Percentiles rank a stretch among this genome's conserved stretches.
Conservation (phyloP, 495 filamentous ascomycete species). For the Penicillium simplicissimum region DNA sequence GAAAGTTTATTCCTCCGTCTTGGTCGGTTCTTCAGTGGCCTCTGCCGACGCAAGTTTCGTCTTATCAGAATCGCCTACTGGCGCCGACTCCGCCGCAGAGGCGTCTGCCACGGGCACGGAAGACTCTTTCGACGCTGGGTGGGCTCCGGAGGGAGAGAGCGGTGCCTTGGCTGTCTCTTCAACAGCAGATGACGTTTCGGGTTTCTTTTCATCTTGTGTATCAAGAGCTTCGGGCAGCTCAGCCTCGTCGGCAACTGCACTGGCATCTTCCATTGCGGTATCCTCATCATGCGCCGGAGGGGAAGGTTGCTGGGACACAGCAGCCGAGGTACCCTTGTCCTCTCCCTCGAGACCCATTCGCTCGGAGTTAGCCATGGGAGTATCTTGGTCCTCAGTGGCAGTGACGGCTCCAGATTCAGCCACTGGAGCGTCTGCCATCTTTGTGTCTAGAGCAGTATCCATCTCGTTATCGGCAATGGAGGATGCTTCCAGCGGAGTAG, state of each 20-base stretch:
- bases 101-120: slow-evolving; percentile 24
- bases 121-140: slow-evolving; percentile 28
- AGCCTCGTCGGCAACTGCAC: slow-evolving; percentile 26
- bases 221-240: slow-evolving; percentile 18
- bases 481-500: slow-evolving; percentile 52
- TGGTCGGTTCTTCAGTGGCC: slow-evolving; percentile 29
- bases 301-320: slow-evolving; percentile 43
- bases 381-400: slow-evolving; percentile 41
- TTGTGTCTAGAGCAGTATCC: slow-evolving; percentile 50
- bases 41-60: slow-evolving; percentile 28
- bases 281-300: slow-evolving; percentile 61
- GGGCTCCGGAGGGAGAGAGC: slow-evolving; percentile 19
- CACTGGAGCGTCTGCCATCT: slow-evolving; percentile 51
- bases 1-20: slow-evolving; percentile 36
- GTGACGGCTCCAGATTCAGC: slow-evolving; percentile 34
- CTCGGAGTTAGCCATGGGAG: slow-evolving; percentile 35
- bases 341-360: slow-evolving; percentile 43
- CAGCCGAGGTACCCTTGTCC: slow-evolving; percentile 38
- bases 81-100: slow-evolving; percentile 20
- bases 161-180: slow-evolving; percentile 27
- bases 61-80: slow-evolving; percentile 22
- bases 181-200: slow-evolving; percentile 20
- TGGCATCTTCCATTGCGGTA: slow-evolving; percentile 63
- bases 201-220: slow-evolving; percentile 30
- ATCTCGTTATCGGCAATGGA: slow-evolving; percentile 53